phyloP scores from a whole-genome alignment of 805 yeast species.

The Candida chauliodis region DNA sequence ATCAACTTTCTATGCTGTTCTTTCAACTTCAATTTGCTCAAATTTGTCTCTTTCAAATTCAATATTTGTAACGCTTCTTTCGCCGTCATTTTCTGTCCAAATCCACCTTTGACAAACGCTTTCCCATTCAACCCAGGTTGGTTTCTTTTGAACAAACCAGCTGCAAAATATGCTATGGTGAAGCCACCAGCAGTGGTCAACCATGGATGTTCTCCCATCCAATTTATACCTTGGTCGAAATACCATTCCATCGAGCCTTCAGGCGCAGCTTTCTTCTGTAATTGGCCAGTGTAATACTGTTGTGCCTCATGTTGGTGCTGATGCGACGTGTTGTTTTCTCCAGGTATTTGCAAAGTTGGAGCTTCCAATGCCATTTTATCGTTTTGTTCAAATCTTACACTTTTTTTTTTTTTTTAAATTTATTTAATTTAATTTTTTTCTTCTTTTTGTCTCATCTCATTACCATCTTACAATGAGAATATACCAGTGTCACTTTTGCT shows the following conservation, averaged over 20 bases:
- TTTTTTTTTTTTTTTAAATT: slow-evolving; percentile 1
- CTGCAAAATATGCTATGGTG: slow-evolving; percentile 57
- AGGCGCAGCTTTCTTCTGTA: slow-evolving; percentile 37
- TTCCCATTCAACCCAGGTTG: slow-evolving; percentile 67
- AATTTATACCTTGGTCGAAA: slow-evolving; percentile 55
- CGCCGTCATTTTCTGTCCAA: slow-evolving; percentile 86
- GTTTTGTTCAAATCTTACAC: background rate
- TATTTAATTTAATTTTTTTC: background rate
- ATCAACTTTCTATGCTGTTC: slow-evolving; percentile 80
- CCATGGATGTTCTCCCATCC: slow-evolving; percentile 75
- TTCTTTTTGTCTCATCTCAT: background rate
- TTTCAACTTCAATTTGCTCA: slow-evolving; percentile 62
- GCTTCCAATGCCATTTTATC: slow-evolving; percentile 36
- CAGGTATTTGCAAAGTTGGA: slow-evolving; percentile 57
- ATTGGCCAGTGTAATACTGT: slow-evolving; percentile 35
- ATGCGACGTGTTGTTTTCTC: slow-evolving; percentile 28
- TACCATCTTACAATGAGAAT: slow-evolving; percentile 85
- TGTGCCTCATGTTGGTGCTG: slow-evolving; percentile 13
- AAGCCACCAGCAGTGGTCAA: slow-evolving; percentile 68
- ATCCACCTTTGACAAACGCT: slow-evolving; percentile 80
- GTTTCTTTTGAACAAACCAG: slow-evolving; percentile 63
- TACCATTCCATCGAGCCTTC: slow-evolving; percentile 56
- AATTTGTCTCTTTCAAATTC: slow-evolving; percentile 64
- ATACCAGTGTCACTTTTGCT: slow-evolving; percentile 92
- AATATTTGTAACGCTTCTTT: slow-evolving; percentile 86